phyloP scores from a whole-genome alignment of 2,329 filamentous ascomycete genomes.

The Didymella segeticola region DNA sequence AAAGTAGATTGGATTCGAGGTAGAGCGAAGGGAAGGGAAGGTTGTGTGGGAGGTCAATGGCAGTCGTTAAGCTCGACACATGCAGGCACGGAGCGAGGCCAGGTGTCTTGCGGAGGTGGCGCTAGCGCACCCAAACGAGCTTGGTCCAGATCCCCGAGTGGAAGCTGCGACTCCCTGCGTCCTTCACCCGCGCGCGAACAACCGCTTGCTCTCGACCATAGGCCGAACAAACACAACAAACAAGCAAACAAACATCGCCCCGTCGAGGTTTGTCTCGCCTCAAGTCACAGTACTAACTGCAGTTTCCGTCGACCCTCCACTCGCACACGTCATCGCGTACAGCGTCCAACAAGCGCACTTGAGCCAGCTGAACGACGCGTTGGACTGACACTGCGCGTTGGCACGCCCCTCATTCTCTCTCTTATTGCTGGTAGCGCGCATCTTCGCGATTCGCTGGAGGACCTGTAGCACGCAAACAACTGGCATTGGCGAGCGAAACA shows the following conservation, averaged over 20 bases:
- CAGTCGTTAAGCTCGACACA: conserved; percentile 21
- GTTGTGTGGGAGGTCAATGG: conserved; percentile 14
- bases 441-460: conserved; percentile 30
- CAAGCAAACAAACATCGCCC: neutral
- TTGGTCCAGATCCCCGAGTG: neutral
- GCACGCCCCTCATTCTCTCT: conserved; percentile 26
- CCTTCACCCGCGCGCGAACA: conserved; percentile 20
- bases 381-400: conserved; percentile 15
- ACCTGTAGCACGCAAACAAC: conserved; percentile 35
- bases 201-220: conserved; percentile 21
- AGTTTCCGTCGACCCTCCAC: neutral
- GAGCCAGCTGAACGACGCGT: conserved; percentile 19
- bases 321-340: conserved; percentile 2
- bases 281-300: neutral
- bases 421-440: conserved; percentile 32
- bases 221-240: neutral
- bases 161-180: conserved; percentile 19
- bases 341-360: neutral
- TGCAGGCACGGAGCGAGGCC: conserved; percentile 28
- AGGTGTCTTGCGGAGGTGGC: conserved; percentile 34
- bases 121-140: conserved; percentile 27
- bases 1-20: too few relatives aligned
- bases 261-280: neutral
- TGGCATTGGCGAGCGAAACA: conserved; percentile 27
- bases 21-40: neutral